These are phyloP conservation scores for Lodderomyces pseudojiufengensis DNA, from an alignment of 1,139 yeast genomes.

Conservation along the genomic window DNA sequence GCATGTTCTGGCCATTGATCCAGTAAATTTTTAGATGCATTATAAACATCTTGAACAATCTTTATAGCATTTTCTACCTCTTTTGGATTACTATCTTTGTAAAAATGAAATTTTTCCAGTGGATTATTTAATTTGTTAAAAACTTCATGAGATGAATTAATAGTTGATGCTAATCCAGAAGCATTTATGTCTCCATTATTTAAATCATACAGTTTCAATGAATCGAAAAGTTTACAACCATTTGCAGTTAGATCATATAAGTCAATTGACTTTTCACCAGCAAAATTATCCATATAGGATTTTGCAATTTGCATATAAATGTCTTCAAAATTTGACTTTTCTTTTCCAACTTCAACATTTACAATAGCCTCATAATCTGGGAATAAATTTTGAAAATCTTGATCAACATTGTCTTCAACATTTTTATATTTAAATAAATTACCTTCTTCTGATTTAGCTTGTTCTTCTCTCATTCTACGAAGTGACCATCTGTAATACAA, in stretches of 20 bases:
- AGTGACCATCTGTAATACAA: constrained; percentile 80
- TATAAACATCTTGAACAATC: constrained; percentile 47
- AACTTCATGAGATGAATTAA: constrained; percentile 34
- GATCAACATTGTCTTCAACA: constrained; percentile 61
- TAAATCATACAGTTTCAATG: constrained; percentile 19
- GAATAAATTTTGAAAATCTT: constrained; percentile 70
- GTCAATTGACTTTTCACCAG: constrained; percentile 12
- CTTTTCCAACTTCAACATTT: constrained; percentile 24
- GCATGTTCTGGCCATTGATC: constrained; percentile 95
- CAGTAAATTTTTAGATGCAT: constrained; percentile 47
- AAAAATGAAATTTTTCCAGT: constrained; percentile 51
- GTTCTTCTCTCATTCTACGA: constrained; percentile 62
- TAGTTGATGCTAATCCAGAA: constrained; percentile 39
- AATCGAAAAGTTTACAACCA: constrained; percentile 39
- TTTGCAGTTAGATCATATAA: constrained; percentile 32
- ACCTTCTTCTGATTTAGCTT: constrained; percentile 55
- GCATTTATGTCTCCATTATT: constrained; percentile 24
- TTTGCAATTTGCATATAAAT: constrained; percentile 29
- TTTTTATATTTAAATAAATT: constrained; percentile 64
- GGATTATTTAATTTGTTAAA: constrained; percentile 19
- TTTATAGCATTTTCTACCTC: constrained; percentile 62
- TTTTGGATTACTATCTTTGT: constrained; percentile 56
- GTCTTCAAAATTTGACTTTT: constrained; percentile 21
- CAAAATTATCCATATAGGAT: constrained; percentile 29
- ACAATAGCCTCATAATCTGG: constrained; percentile 80